Evolutionary conservation across 2,329 filamentous ascomycete species (phyloP), one percentile per base, ranked within the genome.

Genomic region (Aspergillaceae sp.): DNA sequence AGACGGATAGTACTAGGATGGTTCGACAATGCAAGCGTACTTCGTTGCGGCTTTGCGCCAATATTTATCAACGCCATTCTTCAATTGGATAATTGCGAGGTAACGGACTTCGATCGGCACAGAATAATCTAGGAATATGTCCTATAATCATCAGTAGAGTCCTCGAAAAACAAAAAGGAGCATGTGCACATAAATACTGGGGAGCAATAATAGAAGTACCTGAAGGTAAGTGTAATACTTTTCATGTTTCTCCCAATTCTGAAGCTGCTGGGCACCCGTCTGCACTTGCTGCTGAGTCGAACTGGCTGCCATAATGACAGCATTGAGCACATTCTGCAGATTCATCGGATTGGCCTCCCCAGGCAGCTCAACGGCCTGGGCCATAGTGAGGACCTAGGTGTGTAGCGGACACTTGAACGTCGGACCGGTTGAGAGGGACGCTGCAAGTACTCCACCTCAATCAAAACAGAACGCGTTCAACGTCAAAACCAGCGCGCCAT

Each of bases 1-100:
- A 8, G 27, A 38, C 9, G n/a, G 10, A 28, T 29, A 10, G 6
- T 30, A 35, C 4, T 8, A 44, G 34, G 32, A 40, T 26, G 6
- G 34, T 42, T 28, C 29, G 6, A 27, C 26, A 4, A 26, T 37
- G n/a, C 28, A 40, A 27, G 52, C 65, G 29, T 79, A 78, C 62
- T 83, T 81, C 47, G 85, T 78, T 42, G 87, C 81, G 32, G 86
- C 86, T 62, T 76, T 87, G 61, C 92, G 79, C 92, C 92, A 98
- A 67, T 89, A 88, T 63, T 85, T 89, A 64, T 97, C 91, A 66
- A 97, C 90, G 46, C 90, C 92, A 65, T 97, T 96, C 65, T 97
- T 97, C 45, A 98, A 76, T 63, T 95, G 87, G 55, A 97, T 95
- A 48, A 97, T 81, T 45, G 91, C 86, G 7, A 96, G 82, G 60